Base-by-base conservation (phyloP, 148 eudicot species). In the Spergularia bocconei region DNA sequence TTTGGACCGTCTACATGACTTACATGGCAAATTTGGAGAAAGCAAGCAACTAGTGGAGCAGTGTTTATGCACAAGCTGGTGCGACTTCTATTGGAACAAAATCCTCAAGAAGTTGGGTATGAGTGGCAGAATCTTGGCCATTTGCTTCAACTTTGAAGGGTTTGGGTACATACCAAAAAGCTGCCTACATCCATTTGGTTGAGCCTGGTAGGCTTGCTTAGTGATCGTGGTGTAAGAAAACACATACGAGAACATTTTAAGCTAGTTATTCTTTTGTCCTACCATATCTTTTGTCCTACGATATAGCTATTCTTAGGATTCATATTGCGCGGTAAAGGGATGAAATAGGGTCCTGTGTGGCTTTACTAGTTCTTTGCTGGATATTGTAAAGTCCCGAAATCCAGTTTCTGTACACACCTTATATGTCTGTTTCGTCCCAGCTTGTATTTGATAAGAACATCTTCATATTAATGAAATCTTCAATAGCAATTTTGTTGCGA, bases 1-100 rank as follows among this genome's bases (percentile, higher is more conserved):
- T 94, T n/a, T 94, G 98, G 98, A 91, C 90, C 6, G 72, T 94
- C 56, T 91, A 91, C 81, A 75, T 94, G 76, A 94, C 98, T 20
- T 94, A 94, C 81, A 88, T 94, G 91, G 98, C 98, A 72, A 88
- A 91, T 77, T 80, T 86, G 81, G 88, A 85, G 74, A 94, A 90
- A 87, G 83, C 86, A 19, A 74, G 77, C 48, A 69, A 25, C 48
- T 48, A 33, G 41, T 56, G 71, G 25, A 17, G 29, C 25, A 67
- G 21, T 14, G 14, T 67, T 23, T 13, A 53, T 58, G 39, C 72
- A 23, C 17, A 57, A 76, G 73, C 78, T 67, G 11, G 57, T 52
- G 14, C 51, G 39, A 47, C 54, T 54, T 55, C 29, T 68, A n/a
- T 61, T 23, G 38, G 54, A 67, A 67, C 63, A 55, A 69, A 23